Conservation (phyloP, 768 basidiomycete genomes). For the Tylopilus subfusipes region DNA sequence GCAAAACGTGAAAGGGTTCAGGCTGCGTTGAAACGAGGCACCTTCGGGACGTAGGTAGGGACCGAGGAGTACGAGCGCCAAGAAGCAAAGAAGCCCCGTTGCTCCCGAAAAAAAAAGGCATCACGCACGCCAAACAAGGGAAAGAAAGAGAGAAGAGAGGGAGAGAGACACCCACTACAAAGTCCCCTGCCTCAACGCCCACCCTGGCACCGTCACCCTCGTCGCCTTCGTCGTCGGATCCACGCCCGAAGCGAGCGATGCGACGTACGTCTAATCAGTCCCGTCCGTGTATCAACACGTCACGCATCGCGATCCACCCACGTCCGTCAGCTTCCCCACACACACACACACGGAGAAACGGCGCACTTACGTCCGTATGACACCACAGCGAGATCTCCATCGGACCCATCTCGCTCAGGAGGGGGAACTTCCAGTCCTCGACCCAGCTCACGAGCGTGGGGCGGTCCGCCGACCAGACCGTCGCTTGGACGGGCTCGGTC, state of each 20-base stretch:
- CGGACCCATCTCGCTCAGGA: constrained; percentile 39
- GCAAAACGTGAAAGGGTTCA: too few species aligned
- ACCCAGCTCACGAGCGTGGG: constrained; percentile 45
- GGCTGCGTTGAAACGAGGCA: too few species aligned
- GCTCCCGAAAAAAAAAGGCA: too few species aligned
- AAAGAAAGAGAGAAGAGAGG: neutral
- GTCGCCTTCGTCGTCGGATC: constrained; percentile 29
- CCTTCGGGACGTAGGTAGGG: neutral
- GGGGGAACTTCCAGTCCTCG: constrained; percentile 44
- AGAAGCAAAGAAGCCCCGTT: too few species aligned
- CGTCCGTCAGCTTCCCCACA: too few species aligned
- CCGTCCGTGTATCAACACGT: too few species aligned
- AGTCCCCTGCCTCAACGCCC: constrained; percentile 23
- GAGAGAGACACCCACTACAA: constrained; percentile 34
- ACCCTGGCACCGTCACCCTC: constrained; percentile 30
- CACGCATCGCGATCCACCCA: neutral
- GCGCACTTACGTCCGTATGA: constrained; percentile 36
- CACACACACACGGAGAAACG: neutral
- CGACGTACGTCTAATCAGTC: constrained; percentile 37
- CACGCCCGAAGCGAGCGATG: constrained; percentile 43
- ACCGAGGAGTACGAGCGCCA: neutral
- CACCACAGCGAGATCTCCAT: constrained; percentile 47
- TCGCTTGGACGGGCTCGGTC: constrained; percentile 45
- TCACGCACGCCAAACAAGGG: neutral
- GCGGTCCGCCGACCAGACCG: constrained; percentile 44